phyloP scores from a whole-genome alignment of 2,329 filamentous ascomycete genomes.

The Grosmannia penicillata region DNA sequence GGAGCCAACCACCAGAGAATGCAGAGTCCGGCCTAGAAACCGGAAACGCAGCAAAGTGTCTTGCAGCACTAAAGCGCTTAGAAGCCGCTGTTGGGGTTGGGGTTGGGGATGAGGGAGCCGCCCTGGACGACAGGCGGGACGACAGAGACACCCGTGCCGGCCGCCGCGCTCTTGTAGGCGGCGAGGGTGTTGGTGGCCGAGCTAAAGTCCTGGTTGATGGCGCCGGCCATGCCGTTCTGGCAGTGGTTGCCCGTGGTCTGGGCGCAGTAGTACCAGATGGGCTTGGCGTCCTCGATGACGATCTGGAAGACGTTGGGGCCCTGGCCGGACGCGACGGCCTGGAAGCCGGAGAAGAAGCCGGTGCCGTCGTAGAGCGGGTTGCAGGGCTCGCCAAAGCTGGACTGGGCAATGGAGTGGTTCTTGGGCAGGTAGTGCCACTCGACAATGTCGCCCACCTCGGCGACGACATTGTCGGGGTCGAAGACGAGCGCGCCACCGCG shows the following conservation, averaged over 20 bases:
- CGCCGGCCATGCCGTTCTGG: constrained; percentile 31
- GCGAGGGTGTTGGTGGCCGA: constrained; percentile 21
- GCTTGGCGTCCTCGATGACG: constrained; percentile 23
- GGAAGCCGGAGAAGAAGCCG: constrained; percentile 30
- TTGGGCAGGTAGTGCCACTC: constrained; percentile 39
- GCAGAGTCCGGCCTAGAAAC: too few relatives aligned
- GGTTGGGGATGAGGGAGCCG: constrained; percentile 23
- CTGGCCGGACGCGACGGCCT: constrained; percentile 19
- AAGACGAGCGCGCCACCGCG: constrained; percentile 28
- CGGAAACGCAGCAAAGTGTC: too few relatives aligned
- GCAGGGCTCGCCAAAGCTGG: constrained; percentile 27
- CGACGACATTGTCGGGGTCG: constrained; percentile 33
- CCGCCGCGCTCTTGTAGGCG: constrained; percentile 22
- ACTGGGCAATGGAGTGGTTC: constrained; percentile 25
- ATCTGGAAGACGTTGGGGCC: constrained; percentile 28
- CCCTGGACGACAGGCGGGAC: constrained; percentile 20
- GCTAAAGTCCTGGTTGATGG: constrained; percentile 33
- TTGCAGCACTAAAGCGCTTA: constrained; percentile 9
- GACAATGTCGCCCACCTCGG: constrained; percentile 31
- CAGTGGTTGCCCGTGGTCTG: constrained; percentile 28
- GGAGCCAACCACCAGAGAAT: too few relatives aligned
- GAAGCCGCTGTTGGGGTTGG: constrained; percentile 25
- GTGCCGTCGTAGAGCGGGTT: constrained; percentile 20
- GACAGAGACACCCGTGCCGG: constrained; percentile 15
- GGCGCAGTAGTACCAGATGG: constrained; percentile 30